Conservation (phyloP, 2,329 filamentous ascomycete genomes). For the Paraphaeosphaeria sporulosa region DNA sequence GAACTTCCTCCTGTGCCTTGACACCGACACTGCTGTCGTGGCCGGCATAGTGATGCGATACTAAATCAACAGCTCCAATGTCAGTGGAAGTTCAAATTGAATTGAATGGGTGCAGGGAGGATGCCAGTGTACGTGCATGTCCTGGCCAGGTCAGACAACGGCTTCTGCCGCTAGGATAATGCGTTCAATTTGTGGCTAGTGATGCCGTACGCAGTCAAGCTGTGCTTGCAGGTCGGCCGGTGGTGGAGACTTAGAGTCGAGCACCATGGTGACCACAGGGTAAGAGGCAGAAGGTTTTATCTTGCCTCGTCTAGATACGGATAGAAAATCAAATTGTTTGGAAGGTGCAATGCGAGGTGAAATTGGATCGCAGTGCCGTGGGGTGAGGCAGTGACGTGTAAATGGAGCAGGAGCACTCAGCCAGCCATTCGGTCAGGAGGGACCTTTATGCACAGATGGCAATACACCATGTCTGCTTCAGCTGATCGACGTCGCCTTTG, state of each 20-base stretch:
- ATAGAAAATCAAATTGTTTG: not conserved
- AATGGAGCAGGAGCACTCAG: not conserved
- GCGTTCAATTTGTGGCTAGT: not conserved
- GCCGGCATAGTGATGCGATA: constrained; percentile 25
- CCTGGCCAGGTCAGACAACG: not conserved
- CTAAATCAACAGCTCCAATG: not conserved
- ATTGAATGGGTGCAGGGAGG: not conserved
- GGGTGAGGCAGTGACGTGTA: not conserved
- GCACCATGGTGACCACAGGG: not conserved
- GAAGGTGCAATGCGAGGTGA: not conserved
- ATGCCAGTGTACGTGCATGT: not conserved
- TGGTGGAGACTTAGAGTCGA: not conserved
- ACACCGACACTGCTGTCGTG: constrained; percentile 13
- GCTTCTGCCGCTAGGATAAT: not conserved
- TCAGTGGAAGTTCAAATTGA: not conserved
- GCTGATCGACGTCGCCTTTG: not conserved
- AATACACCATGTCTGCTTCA: too few relatives aligned
- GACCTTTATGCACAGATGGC: not conserved
- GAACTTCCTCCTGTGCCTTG: constrained; percentile 5
- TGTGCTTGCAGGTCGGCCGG: constrained; percentile 18
- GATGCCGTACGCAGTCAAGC: constrained; percentile 2
- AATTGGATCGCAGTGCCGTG: not conserved
- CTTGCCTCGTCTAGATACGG: not conserved
- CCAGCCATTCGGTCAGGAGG: not conserved
- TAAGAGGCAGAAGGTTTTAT: not conserved